Evolutionary conservation across 257 asterid genomes (phyloP).

Genomic region (Jacaranda mimosifolia): DNA sequence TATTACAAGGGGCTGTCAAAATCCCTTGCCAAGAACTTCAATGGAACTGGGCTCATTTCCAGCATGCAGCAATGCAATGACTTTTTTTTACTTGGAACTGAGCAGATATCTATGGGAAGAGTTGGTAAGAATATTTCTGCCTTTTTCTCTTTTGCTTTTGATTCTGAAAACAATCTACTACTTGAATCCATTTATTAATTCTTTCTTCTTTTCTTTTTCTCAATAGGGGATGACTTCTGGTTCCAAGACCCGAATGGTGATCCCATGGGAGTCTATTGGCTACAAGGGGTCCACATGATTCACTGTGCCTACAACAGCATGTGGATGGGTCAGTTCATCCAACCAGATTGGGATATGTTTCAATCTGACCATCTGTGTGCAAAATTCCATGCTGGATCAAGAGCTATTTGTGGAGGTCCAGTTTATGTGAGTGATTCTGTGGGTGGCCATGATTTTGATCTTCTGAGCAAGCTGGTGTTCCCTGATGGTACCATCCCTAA

Average conservation of each 20-base stretch:
- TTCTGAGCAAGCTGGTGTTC: constrained; percentile 63
- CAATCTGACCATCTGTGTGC: constrained; percentile 78
- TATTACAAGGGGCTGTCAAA: constrained; percentile 71
- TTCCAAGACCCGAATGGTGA: constrained; percentile 87
- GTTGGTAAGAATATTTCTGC: constrained; percentile 57
- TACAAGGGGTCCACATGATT: constrained; percentile 91
- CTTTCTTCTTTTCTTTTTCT: not conserved
- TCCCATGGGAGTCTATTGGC: constrained; percentile 84
- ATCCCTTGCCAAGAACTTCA: constrained; percentile 72
- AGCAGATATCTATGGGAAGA: constrained; percentile 79
- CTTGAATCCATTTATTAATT: too few relatives aligned
- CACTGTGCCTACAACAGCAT: constrained; percentile 85
- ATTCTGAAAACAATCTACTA: not conserved
- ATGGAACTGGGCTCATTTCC: constrained; percentile 69
- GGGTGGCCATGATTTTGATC: constrained; percentile 75
- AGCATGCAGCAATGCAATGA: constrained; percentile 90
- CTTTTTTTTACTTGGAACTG: constrained; percentile 76
- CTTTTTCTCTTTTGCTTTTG: not conserved
- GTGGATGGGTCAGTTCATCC: constrained; percentile 91
- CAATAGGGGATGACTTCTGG: constrained; percentile 82
- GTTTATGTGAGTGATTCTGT: constrained; percentile 81
- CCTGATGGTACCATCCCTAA: constrained; percentile 74
- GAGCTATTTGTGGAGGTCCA: constrained; percentile 86
- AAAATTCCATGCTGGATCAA: constrained; percentile 78
- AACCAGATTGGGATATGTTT: constrained; percentile 91